Conservation (phyloP, 2,329 filamentous ascomycete genomes). For the Cladosporium sp. region DNA sequence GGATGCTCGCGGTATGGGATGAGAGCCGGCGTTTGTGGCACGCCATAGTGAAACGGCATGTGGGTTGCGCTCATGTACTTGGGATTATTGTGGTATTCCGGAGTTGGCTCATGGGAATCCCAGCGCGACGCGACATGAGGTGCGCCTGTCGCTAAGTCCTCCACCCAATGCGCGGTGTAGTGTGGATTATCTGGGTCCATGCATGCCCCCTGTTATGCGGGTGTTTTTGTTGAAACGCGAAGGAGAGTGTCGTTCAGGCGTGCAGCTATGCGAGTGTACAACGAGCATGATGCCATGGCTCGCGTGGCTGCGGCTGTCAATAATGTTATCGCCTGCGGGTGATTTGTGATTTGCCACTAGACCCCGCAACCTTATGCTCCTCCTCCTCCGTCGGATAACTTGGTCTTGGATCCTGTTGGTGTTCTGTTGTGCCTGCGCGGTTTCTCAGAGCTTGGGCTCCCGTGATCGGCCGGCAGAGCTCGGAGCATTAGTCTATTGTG, state of each 20-base stretch:
- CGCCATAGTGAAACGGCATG: slow-evolving; percentile 3
- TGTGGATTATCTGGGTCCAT: slow-evolving; percentile 8
- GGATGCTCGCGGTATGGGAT: neutral
- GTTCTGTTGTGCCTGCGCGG: neutral
- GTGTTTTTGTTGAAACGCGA: neutral
- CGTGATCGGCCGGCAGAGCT: neutral
- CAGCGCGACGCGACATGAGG: slow-evolving; percentile 5
- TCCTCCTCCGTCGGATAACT: neutral
- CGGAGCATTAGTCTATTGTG: neutral
- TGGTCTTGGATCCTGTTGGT: neutral
- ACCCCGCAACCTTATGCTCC: neutral
- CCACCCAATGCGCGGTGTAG: neutral
- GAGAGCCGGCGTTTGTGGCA: neutral
- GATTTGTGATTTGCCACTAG: neutral
- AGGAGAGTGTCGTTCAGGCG: neutral
- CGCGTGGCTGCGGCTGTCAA: neutral
- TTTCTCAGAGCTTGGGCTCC: neutral
- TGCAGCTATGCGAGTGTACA: neutral
- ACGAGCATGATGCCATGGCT: neutral
- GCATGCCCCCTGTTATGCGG: neutral
- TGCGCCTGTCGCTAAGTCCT: neutral
- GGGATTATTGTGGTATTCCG: neutral
- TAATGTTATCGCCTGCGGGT: neutral
- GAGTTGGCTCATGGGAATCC: slow-evolving; percentile 2
- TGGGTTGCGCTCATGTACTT: neutral